A percentile compares a stretch with the other conserved stretches of the same genome.
Conservation (phyloP, 768 basidiomycete genomes). For the Leccinum olivaceopallidum region DNA sequence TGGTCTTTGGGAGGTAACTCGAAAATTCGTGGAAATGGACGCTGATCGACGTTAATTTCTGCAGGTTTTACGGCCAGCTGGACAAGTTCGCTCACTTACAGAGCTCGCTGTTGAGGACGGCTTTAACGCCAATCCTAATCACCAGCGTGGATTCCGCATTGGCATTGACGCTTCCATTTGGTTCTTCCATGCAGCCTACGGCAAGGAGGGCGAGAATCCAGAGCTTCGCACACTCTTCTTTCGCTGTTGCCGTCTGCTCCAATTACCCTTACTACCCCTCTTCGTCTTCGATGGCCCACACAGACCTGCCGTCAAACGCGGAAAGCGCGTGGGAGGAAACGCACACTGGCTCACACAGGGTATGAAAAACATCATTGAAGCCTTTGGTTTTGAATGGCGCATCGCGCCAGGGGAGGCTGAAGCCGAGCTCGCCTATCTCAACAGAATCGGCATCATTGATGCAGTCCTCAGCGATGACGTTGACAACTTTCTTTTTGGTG, state of each 20-base stretch:
- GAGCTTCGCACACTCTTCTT: slow-evolving; percentile 84
- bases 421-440: slow-evolving; percentile 88
- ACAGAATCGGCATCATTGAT: slow-evolving; percentile 79
- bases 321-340: slow-evolving; percentile 65
- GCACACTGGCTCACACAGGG: slow-evolving; percentile 67
- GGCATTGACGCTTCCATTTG: slow-evolving; percentile 39
- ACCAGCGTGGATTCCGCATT: slow-evolving; percentile 64
- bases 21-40: slow-evolving; percentile 13
- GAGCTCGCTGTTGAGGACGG: slow-evolving; percentile 76
- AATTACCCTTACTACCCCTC: slow-evolving; percentile 78
- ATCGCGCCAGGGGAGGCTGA: slow-evolving; percentile 93
- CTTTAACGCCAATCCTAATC: slow-evolving; percentile 63
- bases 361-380: slow-evolving; percentile 77
- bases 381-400: slow-evolving; percentile 76
- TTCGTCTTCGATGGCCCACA: slow-evolving; percentile 93
- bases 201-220: slow-evolving; percentile 82
- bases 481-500: slow-evolving; percentile 90
- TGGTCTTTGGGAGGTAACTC: slow-evolving; percentile 50
- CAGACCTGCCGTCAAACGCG: slow-evolving; percentile 79
- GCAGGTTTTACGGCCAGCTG: slow-evolving; percentile 71
- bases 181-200: slow-evolving; percentile 75
- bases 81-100: slow-evolving; percentile 70
- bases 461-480: slow-evolving; percentile 92
- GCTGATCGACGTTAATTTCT: not conserved
- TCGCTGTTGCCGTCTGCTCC: slow-evolving; percentile 76